Conservation (phyloP, 2,329 filamentous ascomycete species). For the Sclerotinia sclerotiorum region DNA sequence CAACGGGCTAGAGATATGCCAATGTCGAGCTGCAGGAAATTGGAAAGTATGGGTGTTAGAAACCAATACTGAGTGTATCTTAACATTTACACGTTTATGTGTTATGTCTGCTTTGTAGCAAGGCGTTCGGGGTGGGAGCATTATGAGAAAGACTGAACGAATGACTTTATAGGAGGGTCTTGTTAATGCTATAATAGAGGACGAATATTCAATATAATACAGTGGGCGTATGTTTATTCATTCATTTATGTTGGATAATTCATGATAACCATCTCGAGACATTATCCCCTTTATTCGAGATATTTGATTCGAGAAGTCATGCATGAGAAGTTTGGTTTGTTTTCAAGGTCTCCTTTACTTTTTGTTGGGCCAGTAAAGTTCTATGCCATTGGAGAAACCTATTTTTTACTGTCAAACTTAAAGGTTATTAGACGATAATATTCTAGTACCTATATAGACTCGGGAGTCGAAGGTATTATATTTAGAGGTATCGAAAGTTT, state of each 20-base stretch:
- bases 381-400: not conserved
- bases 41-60: conserved; percentile 50
- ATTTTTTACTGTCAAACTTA: not conserved
- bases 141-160: conserved; percentile 20
- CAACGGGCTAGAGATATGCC: conserved; percentile 50
- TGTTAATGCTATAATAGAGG: conserved; percentile 8
- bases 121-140: conserved; percentile 32
- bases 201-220: conserved; percentile 17
- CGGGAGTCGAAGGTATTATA: not conserved
- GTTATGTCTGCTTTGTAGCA: conserved; percentile 31
- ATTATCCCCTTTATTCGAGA: not conserved
- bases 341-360: not conserved
- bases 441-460: no score
- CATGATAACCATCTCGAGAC: not conserved
- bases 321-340: not conserved
- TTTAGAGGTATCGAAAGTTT: not conserved
- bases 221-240: not conserved
- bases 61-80: conserved; percentile 13
- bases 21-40: conserved; percentile 57
- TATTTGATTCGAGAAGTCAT: not conserved
- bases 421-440: not conserved
- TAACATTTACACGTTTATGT: conserved; percentile 27
- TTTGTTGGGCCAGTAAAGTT: not conserved
- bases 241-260: not conserved
- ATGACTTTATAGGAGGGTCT: conserved; percentile 2